Evolutionary conservation across 306 rosid genomes (phyloP).

Genomic region (Trifolium subterraneum): DNA sequence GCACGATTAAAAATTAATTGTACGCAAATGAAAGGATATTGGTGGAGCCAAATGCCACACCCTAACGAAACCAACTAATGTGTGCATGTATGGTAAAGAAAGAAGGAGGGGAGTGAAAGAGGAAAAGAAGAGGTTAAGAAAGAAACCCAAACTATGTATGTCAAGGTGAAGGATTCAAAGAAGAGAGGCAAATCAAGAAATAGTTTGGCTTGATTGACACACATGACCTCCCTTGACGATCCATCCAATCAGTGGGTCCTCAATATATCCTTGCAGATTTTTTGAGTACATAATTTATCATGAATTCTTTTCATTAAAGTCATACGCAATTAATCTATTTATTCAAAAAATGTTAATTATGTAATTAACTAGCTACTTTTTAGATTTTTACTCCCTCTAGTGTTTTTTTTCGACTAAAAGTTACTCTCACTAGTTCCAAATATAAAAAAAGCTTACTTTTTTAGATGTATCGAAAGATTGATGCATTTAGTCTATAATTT

Average conservation of each 20-base stretch:
- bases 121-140: not conserved
- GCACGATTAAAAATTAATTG: not conserved
- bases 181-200: conserved; percentile 33
- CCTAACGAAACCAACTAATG: not conserved
- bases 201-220: conserved; percentile 18
- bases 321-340: not conserved
- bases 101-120: not conserved
- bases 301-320: not conserved
- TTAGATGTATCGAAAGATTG: no score
- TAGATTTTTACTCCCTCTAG: no score
- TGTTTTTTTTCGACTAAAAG: no score
- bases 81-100: not conserved
- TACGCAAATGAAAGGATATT: not conserved
- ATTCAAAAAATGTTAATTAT: no score
- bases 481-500: no score
- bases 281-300: conserved; percentile 35
- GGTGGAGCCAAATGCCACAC: not conserved
- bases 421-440: no score
- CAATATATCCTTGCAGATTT: conserved; percentile 50
- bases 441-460: no score
- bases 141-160: not conserved
- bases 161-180: not conserved
- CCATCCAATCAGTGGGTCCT: conserved; percentile 57
- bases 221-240: conserved; percentile 37
- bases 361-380: no score